Evolutionary conservation across 169 alveolate genomes (phyloP).

Genomic region (Theileria luwenshuni): DNA sequence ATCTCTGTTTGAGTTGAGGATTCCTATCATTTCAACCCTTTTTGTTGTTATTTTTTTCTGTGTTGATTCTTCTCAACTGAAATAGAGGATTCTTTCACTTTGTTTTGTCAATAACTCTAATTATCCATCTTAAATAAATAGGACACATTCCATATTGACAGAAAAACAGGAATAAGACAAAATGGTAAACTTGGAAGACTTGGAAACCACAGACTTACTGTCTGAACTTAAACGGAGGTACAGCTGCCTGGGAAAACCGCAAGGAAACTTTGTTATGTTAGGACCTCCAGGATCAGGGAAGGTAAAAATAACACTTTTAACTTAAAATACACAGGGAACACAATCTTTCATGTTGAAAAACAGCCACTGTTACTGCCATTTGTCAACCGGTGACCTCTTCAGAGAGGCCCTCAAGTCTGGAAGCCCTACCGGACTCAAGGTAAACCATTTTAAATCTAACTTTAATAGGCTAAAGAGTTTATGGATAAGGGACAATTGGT

Average conservation of each 20-base stretch:
- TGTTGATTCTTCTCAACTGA: too few relatives aligned
- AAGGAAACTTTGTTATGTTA: constrained; percentile 72
- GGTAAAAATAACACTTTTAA: constrained; percentile 37
- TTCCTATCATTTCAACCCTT: too few relatives aligned
- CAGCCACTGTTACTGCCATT: constrained; percentile 78
- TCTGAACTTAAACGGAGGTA: constrained; percentile 73
- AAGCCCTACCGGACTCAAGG: constrained; percentile 53
- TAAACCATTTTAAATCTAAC: constrained; percentile 3
- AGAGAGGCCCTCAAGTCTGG: constrained; percentile 47
- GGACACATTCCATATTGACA: too few relatives aligned
- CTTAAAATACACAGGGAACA: constrained; percentile 69
- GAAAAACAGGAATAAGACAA: too few relatives aligned
- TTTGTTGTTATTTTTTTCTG: too few relatives aligned
- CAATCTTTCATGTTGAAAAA: constrained; percentile 66
- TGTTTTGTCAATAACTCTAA: too few relatives aligned
- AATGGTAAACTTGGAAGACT: constrained; percentile 66
- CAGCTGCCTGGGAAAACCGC: constrained; percentile 75
- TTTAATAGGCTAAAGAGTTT: constrained; percentile 82
- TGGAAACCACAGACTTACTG: constrained; percentile 71
- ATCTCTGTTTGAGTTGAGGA: too few relatives aligned
- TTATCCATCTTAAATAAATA: too few relatives aligned
- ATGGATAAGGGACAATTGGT: constrained; percentile 91
- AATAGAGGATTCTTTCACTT: too few relatives aligned
- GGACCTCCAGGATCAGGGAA: constrained; percentile 85
- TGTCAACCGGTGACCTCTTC: constrained; percentile 76